Percentiles rank a stretch among this genome's conserved stretches.
Conservation (phyloP, 1,139 yeast genomes). For the Geotrichum aggregatum region DNA sequence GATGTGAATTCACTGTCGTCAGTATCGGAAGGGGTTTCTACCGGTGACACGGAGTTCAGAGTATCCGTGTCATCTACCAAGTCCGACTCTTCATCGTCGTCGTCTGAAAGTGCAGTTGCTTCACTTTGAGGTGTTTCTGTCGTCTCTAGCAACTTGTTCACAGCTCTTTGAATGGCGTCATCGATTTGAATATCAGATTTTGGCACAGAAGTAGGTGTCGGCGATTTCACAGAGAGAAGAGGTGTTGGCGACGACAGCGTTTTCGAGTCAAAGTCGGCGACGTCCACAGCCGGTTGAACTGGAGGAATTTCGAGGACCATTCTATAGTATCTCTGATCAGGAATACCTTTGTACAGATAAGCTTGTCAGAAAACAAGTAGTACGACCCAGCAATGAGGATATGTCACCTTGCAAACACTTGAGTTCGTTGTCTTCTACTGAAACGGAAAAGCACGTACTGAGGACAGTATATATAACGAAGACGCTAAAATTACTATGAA, state of each 20-base stretch:
- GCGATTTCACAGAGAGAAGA: background rate
- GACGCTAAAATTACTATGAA: too few species aligned
- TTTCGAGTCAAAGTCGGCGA: conserved; percentile 3
- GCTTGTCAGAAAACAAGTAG: too few species aligned
- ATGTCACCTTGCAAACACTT: too few species aligned
- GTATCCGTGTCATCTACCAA: background rate
- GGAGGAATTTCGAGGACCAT: background rate
- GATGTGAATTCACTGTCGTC: background rate
- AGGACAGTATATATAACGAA: too few species aligned
- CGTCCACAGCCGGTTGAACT: background rate
- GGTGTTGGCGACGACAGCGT: conserved; percentile 3
- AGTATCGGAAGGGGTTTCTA: background rate
- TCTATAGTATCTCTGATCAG: too few species aligned
- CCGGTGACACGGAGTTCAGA: conserved; percentile 4
- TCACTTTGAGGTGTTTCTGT: background rate
- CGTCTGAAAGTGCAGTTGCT: background rate
- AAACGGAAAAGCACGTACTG: too few species aligned
- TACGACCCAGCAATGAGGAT: too few species aligned
- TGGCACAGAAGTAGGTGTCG: background rate
- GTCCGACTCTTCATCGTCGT: background rate
- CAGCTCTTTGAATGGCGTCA: background rate
- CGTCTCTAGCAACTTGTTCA: background rate
- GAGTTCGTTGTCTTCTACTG: too few species aligned
- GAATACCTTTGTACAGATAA: too few species aligned
- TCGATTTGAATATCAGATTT: background rate